Evolutionary conservation across 2,329 filamentous ascomycete genomes (phyloP), one percentile per base, ranked within the genome.

Genomic region (Colletotrichum siamense): DNA sequence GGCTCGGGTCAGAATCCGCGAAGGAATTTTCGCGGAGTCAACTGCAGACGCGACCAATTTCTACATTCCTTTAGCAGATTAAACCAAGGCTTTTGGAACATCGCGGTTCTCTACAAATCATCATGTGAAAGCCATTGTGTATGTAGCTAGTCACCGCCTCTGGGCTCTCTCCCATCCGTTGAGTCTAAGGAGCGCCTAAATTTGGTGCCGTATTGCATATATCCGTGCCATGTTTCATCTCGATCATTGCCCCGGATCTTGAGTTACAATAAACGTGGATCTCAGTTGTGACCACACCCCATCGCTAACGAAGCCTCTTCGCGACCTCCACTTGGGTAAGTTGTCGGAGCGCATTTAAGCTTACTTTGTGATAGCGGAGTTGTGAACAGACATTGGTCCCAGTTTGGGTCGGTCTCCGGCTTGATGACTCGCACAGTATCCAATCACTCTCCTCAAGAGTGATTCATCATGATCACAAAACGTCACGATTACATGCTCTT

Each of bases 51-150:
- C 3, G 18, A 2, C 39, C 39, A 44, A n/a, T 44, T 44, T 44
- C 1, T n/a, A 44, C 18, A n/a, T 2, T 44, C 5, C 18, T 44
- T 44, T n/a, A n/a, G 5, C 3, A 44, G 3, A 44, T n/a, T 6
- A 1, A 2, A n/a, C 39, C 3, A 44, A 44, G 9, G 18, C 18
- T 44, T 44, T 4, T 12, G 18, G 18, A n/a, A n/a, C 3, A 44
- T 12, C 39, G 39, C 18, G 39, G 18, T 44, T 44, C 18, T 44
- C 36, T n/a, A 44, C 39, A 6, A 6, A 44, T 44, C 39, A 44
- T n/a, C 5, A 2, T n/a, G 2, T n/a, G 18, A n/a, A n/a, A 4
- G 18, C 18, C 18, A n/a, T n/a, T 44, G 9, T 3, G 2, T n/a
- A n/a, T 2, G 5, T n/a, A 44, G 18, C 39, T 2, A 44, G 18